phyloP scores from a whole-genome alignment of 257 asterid genomes.

The Ilex aquifolium region DNA sequence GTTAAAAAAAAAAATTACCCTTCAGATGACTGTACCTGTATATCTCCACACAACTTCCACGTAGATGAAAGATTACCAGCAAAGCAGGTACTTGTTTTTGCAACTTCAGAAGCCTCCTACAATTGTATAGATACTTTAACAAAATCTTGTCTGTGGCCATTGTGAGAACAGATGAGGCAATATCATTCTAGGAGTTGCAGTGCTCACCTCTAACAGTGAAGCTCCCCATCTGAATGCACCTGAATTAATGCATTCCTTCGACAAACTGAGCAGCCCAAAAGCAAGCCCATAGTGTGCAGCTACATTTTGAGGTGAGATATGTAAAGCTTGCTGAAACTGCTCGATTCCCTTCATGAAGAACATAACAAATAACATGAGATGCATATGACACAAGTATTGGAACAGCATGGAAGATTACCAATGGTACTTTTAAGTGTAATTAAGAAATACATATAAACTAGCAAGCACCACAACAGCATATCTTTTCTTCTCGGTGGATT shows the following conservation, averaged over 20 bases:
- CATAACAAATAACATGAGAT: background rate
- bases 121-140: constrained; percentile 10
- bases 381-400: background rate
- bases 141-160: background rate
- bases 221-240: constrained; percentile 98
- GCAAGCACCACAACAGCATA: no score
- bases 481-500: no score
- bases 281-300: constrained; percentile 90
- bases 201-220: constrained; percentile 77
- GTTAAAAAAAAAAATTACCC: background rate
- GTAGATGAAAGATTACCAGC: constrained; percentile 65
- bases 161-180: background rate
- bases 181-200: background rate
- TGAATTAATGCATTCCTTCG: constrained; percentile 62
- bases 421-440: no score
- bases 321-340: constrained; percentile 69
- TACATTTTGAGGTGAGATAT: constrained; percentile 58
- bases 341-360: constrained; percentile 60
- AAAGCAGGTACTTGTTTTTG: constrained; percentile 44
- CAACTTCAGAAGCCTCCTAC: constrained; percentile 87
- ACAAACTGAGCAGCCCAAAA: constrained; percentile 77
- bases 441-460: no score
- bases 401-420: no score
- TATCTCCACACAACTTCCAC: constrained; percentile 97
- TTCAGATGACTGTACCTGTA: constrained; percentile 51